Conservation (phyloP, 768 basidiomycete species). For the Suillus hirtellus region DNA sequence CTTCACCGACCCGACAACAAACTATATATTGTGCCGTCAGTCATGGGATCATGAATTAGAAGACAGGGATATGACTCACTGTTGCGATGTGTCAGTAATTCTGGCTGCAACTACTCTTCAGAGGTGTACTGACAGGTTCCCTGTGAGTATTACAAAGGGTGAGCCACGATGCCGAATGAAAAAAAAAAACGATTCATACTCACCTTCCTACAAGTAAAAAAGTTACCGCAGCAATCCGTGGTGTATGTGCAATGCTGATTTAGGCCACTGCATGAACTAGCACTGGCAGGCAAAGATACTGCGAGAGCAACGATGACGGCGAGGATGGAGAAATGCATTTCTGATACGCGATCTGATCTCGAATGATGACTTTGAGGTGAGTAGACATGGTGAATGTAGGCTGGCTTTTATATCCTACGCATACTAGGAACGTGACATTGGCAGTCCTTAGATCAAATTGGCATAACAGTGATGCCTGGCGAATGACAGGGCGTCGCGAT, state of each 20-base stretch:
- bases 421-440: neutral
- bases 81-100: neutral
- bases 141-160: neutral
- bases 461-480: neutral
- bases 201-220: neutral
- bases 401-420: neutral
- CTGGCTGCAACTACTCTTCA: neutral
- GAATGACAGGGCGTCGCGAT: neutral
- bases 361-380: neutral
- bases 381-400: neutral
- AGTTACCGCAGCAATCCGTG: neutral
- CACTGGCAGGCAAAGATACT: neutral
- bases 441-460: neutral
- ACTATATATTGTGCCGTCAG: neutral
- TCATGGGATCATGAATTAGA: neutral
- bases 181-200: neutral
- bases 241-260: rapidly evolving
- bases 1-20: neutral
- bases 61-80: neutral
- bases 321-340: neutral
- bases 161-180: neutral
- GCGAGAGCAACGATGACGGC: neutral
- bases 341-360: neutral
- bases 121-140: neutral
- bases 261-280: neutral